Conservation (phyloP, 805 yeast genomes). For the Martiniozyma abietophila region DNA sequence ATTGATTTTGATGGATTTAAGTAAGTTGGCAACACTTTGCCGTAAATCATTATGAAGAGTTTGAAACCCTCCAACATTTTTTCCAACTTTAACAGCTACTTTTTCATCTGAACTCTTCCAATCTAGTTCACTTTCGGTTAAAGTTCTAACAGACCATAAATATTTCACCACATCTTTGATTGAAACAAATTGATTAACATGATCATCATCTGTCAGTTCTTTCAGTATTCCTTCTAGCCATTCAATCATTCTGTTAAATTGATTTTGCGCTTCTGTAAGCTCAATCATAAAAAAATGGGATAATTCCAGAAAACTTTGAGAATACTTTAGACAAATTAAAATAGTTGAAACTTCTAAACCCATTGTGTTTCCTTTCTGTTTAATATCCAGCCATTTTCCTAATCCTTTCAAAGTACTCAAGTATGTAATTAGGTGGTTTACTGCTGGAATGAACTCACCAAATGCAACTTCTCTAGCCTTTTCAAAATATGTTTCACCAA, state of each 20-base stretch:
- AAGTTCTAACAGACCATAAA: constrained; percentile 17
- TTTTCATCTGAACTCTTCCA: neutral
- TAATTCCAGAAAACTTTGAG: constrained; percentile 23
- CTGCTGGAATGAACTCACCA: constrained; percentile 42
- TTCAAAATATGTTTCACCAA: constrained; percentile 45
- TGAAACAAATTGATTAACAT: constrained; percentile 13
- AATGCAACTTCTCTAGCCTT: constrained; percentile 37
- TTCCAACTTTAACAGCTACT: neutral
- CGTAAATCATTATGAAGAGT: too few relatives aligned
- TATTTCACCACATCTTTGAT: constrained; percentile 26
- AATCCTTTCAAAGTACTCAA: constrained; percentile 34
- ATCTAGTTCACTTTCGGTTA: constrained; percentile 7
- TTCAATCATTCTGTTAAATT: constrained; percentile 34
- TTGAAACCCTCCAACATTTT: neutral
- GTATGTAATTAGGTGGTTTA: constrained; percentile 44
- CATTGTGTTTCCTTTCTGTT: too few relatives aligned
- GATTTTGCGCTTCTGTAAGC: constrained; percentile 36
- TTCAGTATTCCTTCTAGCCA: constrained; percentile 34
- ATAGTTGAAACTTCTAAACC: too few relatives aligned
- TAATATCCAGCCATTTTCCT: constrained; percentile 34
- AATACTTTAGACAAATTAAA: constrained; percentile 11
- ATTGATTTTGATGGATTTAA: too few relatives aligned
- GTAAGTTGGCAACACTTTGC: too few relatives aligned
- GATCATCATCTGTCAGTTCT: constrained; percentile 31
- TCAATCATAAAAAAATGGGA: constrained; percentile 33